Evolutionary conservation across 2,329 filamentous ascomycete species (phyloP), one percentile per base, ranked within the genome.

Genomic region (Epichloe uncinata): DNA sequence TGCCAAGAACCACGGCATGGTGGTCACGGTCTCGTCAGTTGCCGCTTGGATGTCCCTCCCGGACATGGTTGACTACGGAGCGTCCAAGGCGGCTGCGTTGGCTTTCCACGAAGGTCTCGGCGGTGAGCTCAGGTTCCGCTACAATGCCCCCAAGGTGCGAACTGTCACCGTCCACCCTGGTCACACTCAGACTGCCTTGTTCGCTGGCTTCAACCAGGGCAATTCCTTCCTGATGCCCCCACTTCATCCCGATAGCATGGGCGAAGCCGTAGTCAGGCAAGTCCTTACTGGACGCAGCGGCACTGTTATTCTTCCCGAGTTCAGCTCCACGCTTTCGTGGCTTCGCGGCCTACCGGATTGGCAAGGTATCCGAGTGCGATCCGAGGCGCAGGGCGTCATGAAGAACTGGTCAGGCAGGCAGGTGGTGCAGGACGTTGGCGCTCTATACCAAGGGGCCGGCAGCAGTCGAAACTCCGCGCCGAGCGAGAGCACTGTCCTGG

Each of bases 11-110:
- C 84, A 88, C 66, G 84, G 85, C 52, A 85, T 85, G 73, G 63
- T 88, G 40, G 81, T 87, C 20, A 87, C 81, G 0, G 74, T 88
- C 20, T 79, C 84, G 13, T 81, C 76, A 2, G 70, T 79, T 45
- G 82, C 83, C 0, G 74, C 76, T 12, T 85, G 78, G 66, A 56
- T 79, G 7, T 69, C 75, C 1, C 73, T 78, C 0, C 78, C 83
- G 3, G 74, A 74, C 56, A 76, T 86, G 71, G 75, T 82, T 37
- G 82, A 87, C 65, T 88, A 88, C 65, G 70, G 73, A 2, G 73
- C 78, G 8, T 77, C 74, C 55, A 88, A 88, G 66, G 76, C 82
- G 1, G 82, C 79, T 0, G 76, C 81, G 1, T 61, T 85, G 20
- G 69, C 78, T 3, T 82, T 88, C 63, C 82, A 87, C 59, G 82